Conservation (phyloP, 345 rosid species). For the Eucalyptus regnans region DNA sequence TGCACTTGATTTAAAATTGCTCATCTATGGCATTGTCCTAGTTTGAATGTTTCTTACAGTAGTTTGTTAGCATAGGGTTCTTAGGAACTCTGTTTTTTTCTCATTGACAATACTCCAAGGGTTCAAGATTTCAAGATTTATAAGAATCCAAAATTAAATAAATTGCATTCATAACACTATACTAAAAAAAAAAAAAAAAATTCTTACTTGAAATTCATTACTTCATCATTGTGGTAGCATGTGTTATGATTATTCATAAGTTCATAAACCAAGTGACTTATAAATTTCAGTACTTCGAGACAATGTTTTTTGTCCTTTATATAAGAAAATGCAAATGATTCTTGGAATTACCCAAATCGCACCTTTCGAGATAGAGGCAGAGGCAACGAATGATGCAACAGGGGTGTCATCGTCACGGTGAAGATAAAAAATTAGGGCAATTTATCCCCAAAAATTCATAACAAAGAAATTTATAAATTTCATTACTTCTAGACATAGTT, state of each 20-base stretch:
- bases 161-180: no score
- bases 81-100: neutral
- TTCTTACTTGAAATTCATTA: neutral
- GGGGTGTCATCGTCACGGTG: accelerated
- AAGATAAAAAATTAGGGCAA: no score
- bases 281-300: no score
- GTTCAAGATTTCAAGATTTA: neutral
- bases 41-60: neutral
- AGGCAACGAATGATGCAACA: accelerated
- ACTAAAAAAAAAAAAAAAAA: neutral
- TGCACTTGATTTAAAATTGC: neutral
- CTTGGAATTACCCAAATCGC: neutral
- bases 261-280: no score
- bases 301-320: neutral
- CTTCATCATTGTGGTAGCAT: neutral
- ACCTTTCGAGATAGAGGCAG: accelerated
- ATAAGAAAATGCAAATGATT: neutral
- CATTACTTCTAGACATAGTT: no score
- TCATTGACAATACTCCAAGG: neutral
- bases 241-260: neutral
- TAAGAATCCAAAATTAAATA: neutral
- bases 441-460: neutral
- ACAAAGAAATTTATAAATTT: no score
- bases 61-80: neutral
- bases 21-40: neutral